Conservation (phyloP, 176 grass and related monocot species). For the Aegilops speltoides region DNA sequence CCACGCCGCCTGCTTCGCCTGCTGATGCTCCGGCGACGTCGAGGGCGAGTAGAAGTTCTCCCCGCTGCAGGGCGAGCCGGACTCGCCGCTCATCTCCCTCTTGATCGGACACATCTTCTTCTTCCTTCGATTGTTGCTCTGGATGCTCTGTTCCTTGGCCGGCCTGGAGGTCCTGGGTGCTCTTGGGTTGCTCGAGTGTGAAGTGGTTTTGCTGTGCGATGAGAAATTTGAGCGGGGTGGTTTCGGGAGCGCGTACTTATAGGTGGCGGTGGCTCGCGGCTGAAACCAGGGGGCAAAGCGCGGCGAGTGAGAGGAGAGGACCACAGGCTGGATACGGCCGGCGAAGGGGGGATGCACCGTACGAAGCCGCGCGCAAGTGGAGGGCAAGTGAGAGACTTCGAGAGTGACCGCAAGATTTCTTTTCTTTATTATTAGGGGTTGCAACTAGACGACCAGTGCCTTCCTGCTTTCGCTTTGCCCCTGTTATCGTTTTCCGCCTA, state of each 20-base stretch:
- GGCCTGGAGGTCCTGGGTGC: background rate
- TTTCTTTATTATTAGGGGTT: background rate
- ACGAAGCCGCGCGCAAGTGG: background rate
- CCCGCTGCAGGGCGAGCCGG: conserved; percentile 22
- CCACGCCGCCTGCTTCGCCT: conserved; percentile 21
- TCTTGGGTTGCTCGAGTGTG: background rate
- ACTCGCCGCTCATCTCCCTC: conserved; percentile 43
- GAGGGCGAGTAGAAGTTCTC: conserved; percentile 22
- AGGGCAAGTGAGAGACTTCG: background rate
- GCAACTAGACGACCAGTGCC: background rate
- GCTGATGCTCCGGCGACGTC: background rate
- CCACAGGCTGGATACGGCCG: background rate
- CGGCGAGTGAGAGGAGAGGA: background rate
- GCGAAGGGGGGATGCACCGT: conserved; percentile 16
- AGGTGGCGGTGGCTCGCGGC: background rate
- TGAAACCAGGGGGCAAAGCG: background rate
- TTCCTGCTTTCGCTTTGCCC: background rate
- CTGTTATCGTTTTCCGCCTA: background rate
- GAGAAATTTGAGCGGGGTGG: background rate
- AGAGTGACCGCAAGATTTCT: background rate
- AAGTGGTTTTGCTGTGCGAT: background rate
- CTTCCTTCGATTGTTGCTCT: background rate
- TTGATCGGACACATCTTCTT: conserved; percentile 40
- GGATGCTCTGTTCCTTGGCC: background rate
- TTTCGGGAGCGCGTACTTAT: conserved; percentile 17